Percentiles rank a stretch among this genome's conserved stretches.
Conservation (phyloP, 768 basidiomycete genomes). For the Naganishia friedmannii region DNA sequence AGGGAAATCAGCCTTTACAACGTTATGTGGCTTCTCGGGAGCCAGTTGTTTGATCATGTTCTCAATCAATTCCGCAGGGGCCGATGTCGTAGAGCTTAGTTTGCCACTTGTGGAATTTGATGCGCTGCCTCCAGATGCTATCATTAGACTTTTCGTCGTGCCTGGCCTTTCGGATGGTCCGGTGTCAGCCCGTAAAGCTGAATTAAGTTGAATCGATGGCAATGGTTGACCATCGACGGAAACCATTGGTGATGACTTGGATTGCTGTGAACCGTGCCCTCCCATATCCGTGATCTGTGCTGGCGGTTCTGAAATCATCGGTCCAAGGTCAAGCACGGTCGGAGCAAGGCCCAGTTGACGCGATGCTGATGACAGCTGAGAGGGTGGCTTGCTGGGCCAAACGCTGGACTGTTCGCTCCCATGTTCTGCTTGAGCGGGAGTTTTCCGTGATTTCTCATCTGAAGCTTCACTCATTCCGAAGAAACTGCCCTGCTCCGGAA, state of each 20-base stretch:
- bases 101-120: constrained; percentile 1
- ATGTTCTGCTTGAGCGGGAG: not conserved
- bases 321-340: constrained; percentile 24
- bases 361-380: constrained; percentile 1
- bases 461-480: constrained; percentile 14
- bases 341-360: constrained; percentile 30
- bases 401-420: not conserved
- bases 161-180: not conserved
- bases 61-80: constrained; percentile 7
- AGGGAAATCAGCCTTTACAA: not conserved
- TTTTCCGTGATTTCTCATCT: not conserved
- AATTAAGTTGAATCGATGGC: not conserved
- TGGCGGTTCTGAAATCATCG: not conserved
- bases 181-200: not conserved
- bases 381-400: not conserved
- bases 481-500: constrained; percentile 11
- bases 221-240: constrained; percentile 3
- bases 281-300: no score
- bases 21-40: constrained; percentile 4
- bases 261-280: not conserved
- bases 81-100: not conserved
- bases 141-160: not conserved
- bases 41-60: constrained; percentile 19
- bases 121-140: no score
- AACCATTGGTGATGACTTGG: not conserved